Conservation (phyloP, 768 basidiomycete species). For the Pleurotus salmoneostramineus region DNA sequence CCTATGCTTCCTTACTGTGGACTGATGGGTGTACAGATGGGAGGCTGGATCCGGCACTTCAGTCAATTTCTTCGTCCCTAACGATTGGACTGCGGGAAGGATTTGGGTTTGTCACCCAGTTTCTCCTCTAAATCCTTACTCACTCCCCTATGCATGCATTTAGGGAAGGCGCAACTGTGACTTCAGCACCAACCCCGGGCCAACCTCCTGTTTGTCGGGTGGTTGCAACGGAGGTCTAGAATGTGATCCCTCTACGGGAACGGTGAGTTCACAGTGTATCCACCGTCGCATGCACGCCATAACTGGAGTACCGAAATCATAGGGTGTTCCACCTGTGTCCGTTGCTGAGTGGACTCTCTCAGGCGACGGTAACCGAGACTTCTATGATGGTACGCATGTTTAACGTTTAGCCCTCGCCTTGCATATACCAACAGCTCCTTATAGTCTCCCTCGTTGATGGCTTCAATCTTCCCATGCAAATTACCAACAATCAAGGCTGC, state of each 20-base stretch:
- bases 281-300: neutral
- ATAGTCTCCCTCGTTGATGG: slow-evolving; percentile 65
- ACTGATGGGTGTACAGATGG: neutral
- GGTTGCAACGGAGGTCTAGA: slow-evolving; percentile 68
- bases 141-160: neutral
- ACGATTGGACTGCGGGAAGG: slow-evolving; percentile 45
- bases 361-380: slow-evolving; percentile 40
- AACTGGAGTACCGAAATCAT: neutral
- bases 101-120: slow-evolving; percentile 34
- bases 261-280: slow-evolving; percentile 24
- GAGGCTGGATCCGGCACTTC: slow-evolving; percentile 15
- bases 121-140: neutral
- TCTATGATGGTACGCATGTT: slow-evolving; percentile 49
- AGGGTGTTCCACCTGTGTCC: slow-evolving; percentile 62
- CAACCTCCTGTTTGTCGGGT: slow-evolving; percentile 58
- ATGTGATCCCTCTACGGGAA: slow-evolving; percentile 50
- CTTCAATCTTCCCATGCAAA: slow-evolving; percentile 56
- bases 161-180: slow-evolving; percentile 66
- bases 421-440: no score
- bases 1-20: neutral
- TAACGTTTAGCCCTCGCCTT: neutral
- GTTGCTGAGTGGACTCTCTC: slow-evolving; percentile 67
- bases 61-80: slow-evolving; percentile 37
- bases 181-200: slow-evolving; percentile 50
- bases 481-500: slow-evolving; percentile 55